A percentile compares a stretch with the other conserved stretches of the same genome.
Conservation (phyloP, 164 flowering plant genomes). For the Taxillus chinensis region DNA sequence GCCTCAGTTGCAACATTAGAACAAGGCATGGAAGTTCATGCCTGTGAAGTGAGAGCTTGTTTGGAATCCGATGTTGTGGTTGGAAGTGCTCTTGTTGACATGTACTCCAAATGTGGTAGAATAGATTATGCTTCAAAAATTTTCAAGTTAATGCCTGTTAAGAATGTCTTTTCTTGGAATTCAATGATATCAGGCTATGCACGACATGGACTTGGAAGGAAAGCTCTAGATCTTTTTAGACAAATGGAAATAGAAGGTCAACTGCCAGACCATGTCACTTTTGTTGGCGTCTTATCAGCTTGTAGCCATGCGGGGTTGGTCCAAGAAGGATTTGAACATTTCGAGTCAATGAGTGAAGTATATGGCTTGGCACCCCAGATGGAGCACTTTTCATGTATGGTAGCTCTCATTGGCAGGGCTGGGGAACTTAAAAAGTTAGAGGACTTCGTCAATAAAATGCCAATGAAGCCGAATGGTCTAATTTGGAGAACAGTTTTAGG, state of each 20-base stretch:
- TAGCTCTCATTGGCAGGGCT: conserved; percentile 76
- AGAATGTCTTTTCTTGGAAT: conserved; percentile 82
- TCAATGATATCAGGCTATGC: conserved; percentile 96
- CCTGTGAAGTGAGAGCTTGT: conserved; percentile 53
- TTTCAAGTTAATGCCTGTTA: conserved; percentile 53
- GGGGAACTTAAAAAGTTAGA: conserved; percentile 60
- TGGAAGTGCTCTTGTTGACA: conserved; percentile 82
- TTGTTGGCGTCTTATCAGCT: conserved; percentile 91
- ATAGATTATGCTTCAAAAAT: conserved; percentile 66
- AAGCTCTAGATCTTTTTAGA: conserved; percentile 52
- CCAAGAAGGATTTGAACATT: conserved; percentile 53
- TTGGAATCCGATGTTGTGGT: conserved; percentile 73
- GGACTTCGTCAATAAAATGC: conserved; percentile 60
- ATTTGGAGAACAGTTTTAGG: conserved; percentile 86
- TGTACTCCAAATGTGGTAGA: conserved; percentile 90
- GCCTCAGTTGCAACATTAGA: conserved; percentile 78
- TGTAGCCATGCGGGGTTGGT: conserved; percentile 88
- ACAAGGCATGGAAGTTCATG: conserved; percentile 90
- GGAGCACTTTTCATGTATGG: conserved; percentile 89
- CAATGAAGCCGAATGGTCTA: conserved; percentile 55
- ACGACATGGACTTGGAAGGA: conserved; percentile 67
- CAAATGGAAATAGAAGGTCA: conserved; percentile 48
- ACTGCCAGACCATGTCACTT: conserved; percentile 77
- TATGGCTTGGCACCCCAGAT: conserved; percentile 50
- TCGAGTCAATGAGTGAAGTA: conserved; percentile 54